Evolutionary conservation across 2,329 filamentous ascomycete genomes (phyloP).

Genomic region (Fusarium sp.): DNA sequence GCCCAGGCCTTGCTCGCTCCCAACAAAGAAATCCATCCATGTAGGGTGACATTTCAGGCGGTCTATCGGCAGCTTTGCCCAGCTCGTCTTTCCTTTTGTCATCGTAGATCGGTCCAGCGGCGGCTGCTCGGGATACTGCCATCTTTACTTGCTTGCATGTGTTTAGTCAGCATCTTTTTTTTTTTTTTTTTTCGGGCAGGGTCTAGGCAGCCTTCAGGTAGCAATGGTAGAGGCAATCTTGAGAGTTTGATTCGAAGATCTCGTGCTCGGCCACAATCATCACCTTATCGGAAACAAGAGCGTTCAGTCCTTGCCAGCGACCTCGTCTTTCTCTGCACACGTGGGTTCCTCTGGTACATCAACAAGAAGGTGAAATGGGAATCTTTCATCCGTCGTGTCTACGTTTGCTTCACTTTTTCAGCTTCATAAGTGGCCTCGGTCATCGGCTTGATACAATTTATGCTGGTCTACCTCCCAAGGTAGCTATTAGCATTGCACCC

Average conservation of each 20-base stretch:
- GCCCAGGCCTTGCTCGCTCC: neutral
- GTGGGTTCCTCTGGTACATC: neutral
- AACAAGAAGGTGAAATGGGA: neutral
- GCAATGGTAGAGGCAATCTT: conserved; percentile 1
- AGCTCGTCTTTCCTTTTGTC: neutral
- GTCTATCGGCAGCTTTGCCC: neutral
- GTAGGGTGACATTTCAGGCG: conserved; percentile 1
- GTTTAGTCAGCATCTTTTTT: conserved; percentile 25
- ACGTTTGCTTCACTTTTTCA: neutral
- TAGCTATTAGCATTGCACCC: neutral
- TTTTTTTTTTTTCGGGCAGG: neutral
- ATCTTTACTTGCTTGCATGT: neutral
- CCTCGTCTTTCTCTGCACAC: neutral
- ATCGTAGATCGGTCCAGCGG: conserved; percentile 16
- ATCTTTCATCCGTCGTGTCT: neutral
- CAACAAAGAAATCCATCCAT: neutral
- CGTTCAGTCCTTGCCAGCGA: neutral
- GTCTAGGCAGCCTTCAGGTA: conserved; percentile 26
- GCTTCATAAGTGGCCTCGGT: neutral
- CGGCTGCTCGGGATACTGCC: neutral
- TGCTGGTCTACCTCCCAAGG: neutral
- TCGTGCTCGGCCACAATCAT: neutral
- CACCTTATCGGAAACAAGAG: neutral
- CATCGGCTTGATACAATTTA: neutral
- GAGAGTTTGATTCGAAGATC: conserved; percentile 16